Percentiles rank a stretch among this genome's conserved stretches.
phyloP scores from a whole-genome alignment of 768 basidiomycete genomes.

The Lactifluus subvellereus region DNA sequence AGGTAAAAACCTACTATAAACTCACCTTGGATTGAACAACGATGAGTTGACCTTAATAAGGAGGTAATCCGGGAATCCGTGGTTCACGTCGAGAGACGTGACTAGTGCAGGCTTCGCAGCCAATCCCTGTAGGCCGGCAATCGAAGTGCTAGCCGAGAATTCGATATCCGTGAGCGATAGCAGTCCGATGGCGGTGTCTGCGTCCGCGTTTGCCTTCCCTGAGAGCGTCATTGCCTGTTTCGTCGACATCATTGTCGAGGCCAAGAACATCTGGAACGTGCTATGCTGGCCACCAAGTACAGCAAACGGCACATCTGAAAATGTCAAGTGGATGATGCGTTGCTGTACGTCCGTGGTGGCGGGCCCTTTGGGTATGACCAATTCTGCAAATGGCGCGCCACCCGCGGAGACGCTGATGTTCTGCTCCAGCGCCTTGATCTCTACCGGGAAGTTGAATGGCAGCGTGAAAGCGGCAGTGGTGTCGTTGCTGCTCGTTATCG shows the following conservation, averaged over 20 bases:
- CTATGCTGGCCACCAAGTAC: conserved; percentile 44
- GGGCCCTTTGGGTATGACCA: conserved; percentile 52
- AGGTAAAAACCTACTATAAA: neutral
- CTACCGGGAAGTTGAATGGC: conserved; percentile 65
- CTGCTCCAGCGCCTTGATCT: conserved; percentile 57
- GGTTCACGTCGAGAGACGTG: conserved; percentile 55
- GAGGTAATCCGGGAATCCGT: conserved; percentile 60
- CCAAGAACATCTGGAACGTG: conserved; percentile 56
- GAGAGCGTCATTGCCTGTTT: conserved; percentile 45
- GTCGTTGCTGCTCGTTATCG: conserved; percentile 51
- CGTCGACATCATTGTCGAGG: conserved; percentile 49
- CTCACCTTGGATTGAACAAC: conserved; percentile 61
- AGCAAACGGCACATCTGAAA: conserved; percentile 53
- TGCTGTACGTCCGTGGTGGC: conserved; percentile 55
- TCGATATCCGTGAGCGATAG: conserved; percentile 50
- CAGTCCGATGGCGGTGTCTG: conserved; percentile 60
- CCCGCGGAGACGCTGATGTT: conserved; percentile 49
- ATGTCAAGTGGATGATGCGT: conserved; percentile 56
- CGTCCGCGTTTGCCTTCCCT: conserved; percentile 48
- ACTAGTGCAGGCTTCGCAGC: conserved; percentile 51
- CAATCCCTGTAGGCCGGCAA: conserved; percentile 62
- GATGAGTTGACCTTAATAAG: conserved; percentile 58
- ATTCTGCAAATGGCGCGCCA: conserved; percentile 51
- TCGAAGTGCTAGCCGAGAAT: conserved; percentile 53
- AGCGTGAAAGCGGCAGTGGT: conserved; percentile 60